A percentile compares a stretch with the other conserved stretches of the same genome.
Conservation (phyloP, 257 asterid species). For the Schizonepeta tenuifolia region DNA sequence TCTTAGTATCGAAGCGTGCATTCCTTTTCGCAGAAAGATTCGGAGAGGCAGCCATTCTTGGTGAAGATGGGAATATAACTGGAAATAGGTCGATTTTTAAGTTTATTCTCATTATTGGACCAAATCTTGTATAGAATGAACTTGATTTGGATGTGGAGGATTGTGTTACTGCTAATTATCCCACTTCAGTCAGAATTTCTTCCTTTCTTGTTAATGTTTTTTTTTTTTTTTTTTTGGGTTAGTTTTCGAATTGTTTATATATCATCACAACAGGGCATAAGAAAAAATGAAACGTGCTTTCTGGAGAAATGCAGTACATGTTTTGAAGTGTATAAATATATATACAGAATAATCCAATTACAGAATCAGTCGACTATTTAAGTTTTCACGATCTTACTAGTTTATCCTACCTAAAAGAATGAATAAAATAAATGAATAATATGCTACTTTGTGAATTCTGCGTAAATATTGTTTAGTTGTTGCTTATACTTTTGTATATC, state of each 20-base stretch:
- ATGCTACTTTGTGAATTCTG: conserved; percentile 28
- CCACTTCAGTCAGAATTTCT: neutral
- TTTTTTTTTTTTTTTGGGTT: neutral
- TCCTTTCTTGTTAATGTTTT: neutral
- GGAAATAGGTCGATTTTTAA: neutral
- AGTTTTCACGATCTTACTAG: neutral
- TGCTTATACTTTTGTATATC: conserved; percentile 50
- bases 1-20: conserved; percentile 89
- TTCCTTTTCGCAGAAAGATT: conserved; percentile 73
- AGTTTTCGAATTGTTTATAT: neutral
- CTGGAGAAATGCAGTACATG: no score
- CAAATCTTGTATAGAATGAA: conserved; percentile 44
- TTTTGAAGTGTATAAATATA: neutral
- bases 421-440: neutral
- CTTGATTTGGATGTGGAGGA: conserved; percentile 30
- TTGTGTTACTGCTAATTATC: conserved; percentile 25
- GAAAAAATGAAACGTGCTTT: neutral
- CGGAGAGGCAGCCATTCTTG: conserved; percentile 70
- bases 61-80: conserved; percentile 41
- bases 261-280: neutral
- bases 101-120: conserved; percentile 31
- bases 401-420: neutral
- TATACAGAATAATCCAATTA: neutral
- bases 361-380: neutral
- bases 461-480: conserved; percentile 50